A percentile compares a stretch with the other conserved stretches of the same genome.
These are phyloP conservation scores for Arachnomyces sp. DNA, from an alignment of 2,329 filamentous ascomycete species.

Conservation along the genomic window DNA sequence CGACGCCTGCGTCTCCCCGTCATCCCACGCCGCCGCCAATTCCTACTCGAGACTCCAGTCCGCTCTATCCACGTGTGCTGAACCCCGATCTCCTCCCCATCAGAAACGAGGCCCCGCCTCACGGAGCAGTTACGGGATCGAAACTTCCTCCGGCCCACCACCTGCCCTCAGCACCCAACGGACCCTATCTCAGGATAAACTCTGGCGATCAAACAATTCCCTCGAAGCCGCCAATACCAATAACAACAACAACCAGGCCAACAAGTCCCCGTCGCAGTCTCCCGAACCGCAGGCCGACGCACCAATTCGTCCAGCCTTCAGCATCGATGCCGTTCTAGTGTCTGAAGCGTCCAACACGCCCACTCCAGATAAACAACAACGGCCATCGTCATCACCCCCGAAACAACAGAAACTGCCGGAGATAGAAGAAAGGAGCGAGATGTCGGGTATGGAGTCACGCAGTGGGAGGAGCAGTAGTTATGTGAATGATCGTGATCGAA, in stretches of 20 bases:
- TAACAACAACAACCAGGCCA: not conserved
- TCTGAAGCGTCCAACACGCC: constrained; percentile 19
- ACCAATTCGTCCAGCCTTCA: constrained; percentile 8
- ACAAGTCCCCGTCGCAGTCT: constrained; percentile 3
- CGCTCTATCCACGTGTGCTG: constrained; percentile 16
- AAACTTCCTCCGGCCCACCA: constrained; percentile 42
- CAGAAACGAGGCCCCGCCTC: constrained; percentile 38
- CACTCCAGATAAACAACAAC: constrained; percentile 18
- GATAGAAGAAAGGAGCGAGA: constrained; percentile 20
- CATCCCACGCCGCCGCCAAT: constrained; percentile 2
- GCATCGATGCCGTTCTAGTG: constrained; percentile 20
- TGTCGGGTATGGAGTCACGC: constrained; percentile 18
- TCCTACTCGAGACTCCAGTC: constrained; percentile 6
- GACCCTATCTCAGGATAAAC: constrained; percentile 27
- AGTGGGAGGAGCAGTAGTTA: constrained; percentile 14
- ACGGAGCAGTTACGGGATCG: constrained; percentile 42
- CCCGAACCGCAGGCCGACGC: constrained; percentile 10
- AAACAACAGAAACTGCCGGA: constrained; percentile 3
- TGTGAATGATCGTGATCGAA: constrained; percentile 10
- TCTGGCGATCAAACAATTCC: constrained; percentile 23
- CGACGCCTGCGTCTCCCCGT: constrained; percentile 7
- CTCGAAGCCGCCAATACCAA: constrained; percentile 11
- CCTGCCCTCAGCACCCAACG: constrained; percentile 43
- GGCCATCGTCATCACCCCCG: not conserved
- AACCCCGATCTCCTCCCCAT: constrained; percentile 10